Evolutionary conservation across 495 filamentous ascomycete genomes (phyloP), one percentile per base, ranked within the genome.

Genomic region (Aspergillus ellipticus): DNA sequence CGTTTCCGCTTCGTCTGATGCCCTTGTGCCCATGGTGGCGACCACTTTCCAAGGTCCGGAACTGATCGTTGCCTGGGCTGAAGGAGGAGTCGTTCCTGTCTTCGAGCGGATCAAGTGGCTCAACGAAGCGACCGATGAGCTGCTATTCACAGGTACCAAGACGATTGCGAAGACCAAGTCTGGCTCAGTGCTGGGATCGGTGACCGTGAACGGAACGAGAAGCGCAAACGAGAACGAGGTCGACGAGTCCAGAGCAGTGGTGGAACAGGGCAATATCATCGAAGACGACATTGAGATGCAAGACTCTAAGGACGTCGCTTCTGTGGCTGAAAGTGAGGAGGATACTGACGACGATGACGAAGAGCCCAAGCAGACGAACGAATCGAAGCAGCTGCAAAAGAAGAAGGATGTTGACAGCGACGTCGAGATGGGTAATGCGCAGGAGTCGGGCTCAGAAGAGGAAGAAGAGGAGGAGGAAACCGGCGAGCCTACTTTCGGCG

Each of bases 401-500:
- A 56, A 55, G 22, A 54, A 65, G 5, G 70, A 65, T 17, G 63
- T 56, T 9, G 74, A 71, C 19, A 74, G 69, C 24, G 78, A 80
- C 51, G 65, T 78, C 49, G 74, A 73, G 13, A 74, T 76, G 73
- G 55, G 72, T 20, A 75, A 74, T 45, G 70, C 61, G 13, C 59
- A 55, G 7, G 74, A 66, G 2, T 67, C 63, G 5, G 70, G 73
- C 33, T 60, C 72, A n/a, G 74, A 70, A 9, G 67, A 75, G 31
- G 71, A 73, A 17, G 74, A 73, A 17, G 74, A 75, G 49, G 78
- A 78, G 13, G 76, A 74, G 53, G 69, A 81, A 21, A 67, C 75
- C 6, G 79, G 72, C 16, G 87, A 89, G 64, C 90, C 89, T 7
- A 88, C 92, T 1, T 96, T 98, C 66, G 92, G 89, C 51, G 94